Percentiles rank a stretch among this genome's conserved stretches.
Conservation (phyloP, 1,284 basidiomycete species). For the Ceratobasidium sp. region DNA sequence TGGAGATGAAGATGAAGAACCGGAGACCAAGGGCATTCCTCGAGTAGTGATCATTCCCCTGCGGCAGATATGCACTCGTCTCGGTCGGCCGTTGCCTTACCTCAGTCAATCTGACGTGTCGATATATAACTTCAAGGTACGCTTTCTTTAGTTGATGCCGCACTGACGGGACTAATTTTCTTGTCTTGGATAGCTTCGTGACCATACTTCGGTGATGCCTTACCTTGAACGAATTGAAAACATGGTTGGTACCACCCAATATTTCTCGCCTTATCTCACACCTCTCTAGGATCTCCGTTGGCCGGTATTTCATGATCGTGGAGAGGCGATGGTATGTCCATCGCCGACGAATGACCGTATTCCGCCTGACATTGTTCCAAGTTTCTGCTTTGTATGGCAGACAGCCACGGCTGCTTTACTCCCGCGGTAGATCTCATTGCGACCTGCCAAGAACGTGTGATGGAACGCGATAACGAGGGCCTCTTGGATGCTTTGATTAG, state of each 20-base stretch:
- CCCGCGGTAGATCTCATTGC: slow-evolving; percentile 44
- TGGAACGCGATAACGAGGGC: slow-evolving; percentile 44
- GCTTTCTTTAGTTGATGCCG: background rate
- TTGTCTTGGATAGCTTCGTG: slow-evolving; percentile 29
- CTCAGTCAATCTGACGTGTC: slow-evolving; percentile 45
- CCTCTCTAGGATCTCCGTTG: slow-evolving; percentile 39
- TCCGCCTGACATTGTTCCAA: slow-evolving; percentile 10
- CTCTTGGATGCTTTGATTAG: slow-evolving; percentile 39
- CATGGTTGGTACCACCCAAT: slow-evolving; percentile 10
- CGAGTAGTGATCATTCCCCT: slow-evolving; percentile 33
- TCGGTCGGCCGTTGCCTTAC: slow-evolving; percentile 43
- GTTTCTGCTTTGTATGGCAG: slow-evolving; percentile 31
- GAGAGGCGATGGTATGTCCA: slow-evolving; percentile 39
- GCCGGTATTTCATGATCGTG: slow-evolving; percentile 45
- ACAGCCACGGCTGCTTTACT: slow-evolving; percentile 41
- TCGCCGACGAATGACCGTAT: background rate
- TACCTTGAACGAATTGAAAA: slow-evolving; percentile 37
- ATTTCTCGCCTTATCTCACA: background rate
- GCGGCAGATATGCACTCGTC: slow-evolving; percentile 41
- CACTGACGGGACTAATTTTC: background rate
- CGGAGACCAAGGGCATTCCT: slow-evolving; percentile 42
- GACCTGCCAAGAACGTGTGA: slow-evolving; percentile 45
- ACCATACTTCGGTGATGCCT: slow-evolving; percentile 37
- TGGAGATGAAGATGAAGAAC: slow-evolving; percentile 41
- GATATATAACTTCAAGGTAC: slow-evolving; percentile 44